phyloP scores from a whole-genome alignment of 345 rosid species.

The Rhizophora apiculata region DNA sequence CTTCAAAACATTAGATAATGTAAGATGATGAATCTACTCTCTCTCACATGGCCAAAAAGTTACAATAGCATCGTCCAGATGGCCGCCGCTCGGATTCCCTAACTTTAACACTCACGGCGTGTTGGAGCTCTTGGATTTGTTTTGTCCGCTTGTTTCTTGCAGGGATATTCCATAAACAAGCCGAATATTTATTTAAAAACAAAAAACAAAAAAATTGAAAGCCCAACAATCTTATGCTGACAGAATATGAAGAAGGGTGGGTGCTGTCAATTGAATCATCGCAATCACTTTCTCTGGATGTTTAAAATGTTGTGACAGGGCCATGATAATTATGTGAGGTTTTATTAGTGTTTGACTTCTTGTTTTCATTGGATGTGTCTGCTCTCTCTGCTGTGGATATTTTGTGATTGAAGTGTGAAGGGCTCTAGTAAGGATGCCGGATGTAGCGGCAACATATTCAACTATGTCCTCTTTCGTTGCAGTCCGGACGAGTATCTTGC shows the following conservation, averaged over 20 bases:
- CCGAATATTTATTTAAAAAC: neutral
- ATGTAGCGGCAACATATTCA: conserved; percentile 12
- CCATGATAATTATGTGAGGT: too few species aligned
- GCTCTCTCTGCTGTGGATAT: too few species aligned
- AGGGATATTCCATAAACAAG: too few species aligned
- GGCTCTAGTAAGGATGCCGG: conserved; percentile 19
- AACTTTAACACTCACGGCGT: too few species aligned
- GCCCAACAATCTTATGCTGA: neutral
- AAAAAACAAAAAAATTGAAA: too few species aligned
- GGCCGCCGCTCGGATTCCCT: neutral
- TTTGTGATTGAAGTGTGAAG: neutral
- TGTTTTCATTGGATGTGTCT: too few species aligned
- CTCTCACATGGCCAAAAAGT: neutral
- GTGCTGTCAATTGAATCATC: too few species aligned
- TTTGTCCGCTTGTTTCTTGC: neutral
- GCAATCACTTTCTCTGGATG: too few species aligned
- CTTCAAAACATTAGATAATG: neutral
- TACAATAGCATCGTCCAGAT: neutral
- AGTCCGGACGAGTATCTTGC: conserved; percentile 22
- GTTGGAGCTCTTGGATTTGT: neutral
- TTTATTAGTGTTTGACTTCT: too few species aligned
- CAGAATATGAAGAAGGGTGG: too few species aligned
- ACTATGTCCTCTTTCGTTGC: conserved; percentile 15
- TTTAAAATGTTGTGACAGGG: too few species aligned
- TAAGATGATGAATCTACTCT: neutral